Percentiles rank a stretch among this genome's conserved stretches.
phyloP scores from a whole-genome alignment of 305 asterid genomes.

The Fraxinus sp. region DNA sequence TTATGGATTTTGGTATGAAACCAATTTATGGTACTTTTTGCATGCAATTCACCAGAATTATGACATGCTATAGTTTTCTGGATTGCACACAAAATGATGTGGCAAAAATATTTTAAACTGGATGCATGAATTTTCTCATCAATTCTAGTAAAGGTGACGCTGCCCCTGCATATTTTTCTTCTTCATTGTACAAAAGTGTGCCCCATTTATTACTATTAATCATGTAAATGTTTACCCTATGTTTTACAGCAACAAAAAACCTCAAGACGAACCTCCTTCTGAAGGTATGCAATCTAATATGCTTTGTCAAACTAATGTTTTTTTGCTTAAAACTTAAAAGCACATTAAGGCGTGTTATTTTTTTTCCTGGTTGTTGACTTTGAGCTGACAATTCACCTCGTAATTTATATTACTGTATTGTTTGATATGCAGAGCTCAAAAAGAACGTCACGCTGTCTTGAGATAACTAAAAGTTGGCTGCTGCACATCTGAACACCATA shows the following conservation, averaged over 20 bases:
- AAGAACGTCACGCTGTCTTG: slow-evolving; percentile 20
- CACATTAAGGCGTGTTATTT: neutral
- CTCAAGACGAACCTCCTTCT: slow-evolving; percentile 38
- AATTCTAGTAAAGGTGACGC: neutral
- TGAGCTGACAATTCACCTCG: neutral
- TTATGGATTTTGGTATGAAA: neutral
- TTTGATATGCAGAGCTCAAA: slow-evolving; percentile 27
- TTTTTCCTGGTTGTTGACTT: neutral
- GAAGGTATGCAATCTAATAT: slow-evolving; percentile 28
- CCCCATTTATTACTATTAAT: neutral
- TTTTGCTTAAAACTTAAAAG: neutral
- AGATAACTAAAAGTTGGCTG: neutral
- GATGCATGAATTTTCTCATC: neutral
- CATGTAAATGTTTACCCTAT: neutral
- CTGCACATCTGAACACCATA: neutral
- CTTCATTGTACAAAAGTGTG: neutral
- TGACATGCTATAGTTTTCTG: neutral
- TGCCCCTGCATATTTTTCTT: neutral
- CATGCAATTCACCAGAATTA: neutral
- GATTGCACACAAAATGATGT: neutral
- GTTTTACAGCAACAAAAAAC: slow-evolving; percentile 37
- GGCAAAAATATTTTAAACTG: neutral
- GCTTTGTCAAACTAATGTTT: neutral
- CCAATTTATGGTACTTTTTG: neutral
- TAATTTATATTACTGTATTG: neutral